Evolutionary conservation across 495 filamentous ascomycete genomes (phyloP).

Genomic region (Tuber calosporum): DNA sequence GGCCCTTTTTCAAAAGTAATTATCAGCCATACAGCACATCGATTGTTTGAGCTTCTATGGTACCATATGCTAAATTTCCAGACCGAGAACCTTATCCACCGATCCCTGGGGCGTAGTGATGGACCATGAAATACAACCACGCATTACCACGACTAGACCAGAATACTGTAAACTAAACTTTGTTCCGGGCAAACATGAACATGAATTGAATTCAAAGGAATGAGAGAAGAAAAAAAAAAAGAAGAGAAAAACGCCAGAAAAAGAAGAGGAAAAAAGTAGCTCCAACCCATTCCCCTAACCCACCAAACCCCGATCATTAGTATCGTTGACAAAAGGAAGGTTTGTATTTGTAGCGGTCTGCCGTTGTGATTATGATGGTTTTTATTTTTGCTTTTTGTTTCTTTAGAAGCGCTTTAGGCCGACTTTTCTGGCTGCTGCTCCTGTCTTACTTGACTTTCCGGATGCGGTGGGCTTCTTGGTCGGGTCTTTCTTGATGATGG

Average conservation of each 20-base stretch:
- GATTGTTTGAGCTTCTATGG: neutral
- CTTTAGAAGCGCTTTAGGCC: constrained; percentile 37
- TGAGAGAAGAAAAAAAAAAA: neutral
- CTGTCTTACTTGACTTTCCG: constrained; percentile 29
- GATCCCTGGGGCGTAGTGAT: neutral
- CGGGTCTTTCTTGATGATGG: constrained; percentile 3
- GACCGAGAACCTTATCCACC: neutral
- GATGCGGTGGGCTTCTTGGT: constrained; percentile 17
- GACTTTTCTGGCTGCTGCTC: constrained; percentile 23
- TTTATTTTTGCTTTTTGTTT: neutral
- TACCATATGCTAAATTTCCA: neutral
- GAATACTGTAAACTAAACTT: neutral
- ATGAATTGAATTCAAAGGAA: neutral
- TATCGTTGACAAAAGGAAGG: constrained; percentile 1
- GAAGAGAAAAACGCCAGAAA: neutral
- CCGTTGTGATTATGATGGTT: neutral
- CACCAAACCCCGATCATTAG: neutral
- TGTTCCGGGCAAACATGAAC: neutral
- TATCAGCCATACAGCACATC: neutral
- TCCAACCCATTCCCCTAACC: neutral
- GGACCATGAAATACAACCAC: neutral
- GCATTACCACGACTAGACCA: neutral
- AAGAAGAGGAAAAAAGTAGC: neutral
- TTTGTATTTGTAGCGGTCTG: neutral
- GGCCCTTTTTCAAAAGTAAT: neutral